A percentile compares a stretch with the other conserved stretches of the same genome.
Conservation (phyloP, 1,284 basidiomycete genomes). For the Cryptococcus amylolentus region DNA sequence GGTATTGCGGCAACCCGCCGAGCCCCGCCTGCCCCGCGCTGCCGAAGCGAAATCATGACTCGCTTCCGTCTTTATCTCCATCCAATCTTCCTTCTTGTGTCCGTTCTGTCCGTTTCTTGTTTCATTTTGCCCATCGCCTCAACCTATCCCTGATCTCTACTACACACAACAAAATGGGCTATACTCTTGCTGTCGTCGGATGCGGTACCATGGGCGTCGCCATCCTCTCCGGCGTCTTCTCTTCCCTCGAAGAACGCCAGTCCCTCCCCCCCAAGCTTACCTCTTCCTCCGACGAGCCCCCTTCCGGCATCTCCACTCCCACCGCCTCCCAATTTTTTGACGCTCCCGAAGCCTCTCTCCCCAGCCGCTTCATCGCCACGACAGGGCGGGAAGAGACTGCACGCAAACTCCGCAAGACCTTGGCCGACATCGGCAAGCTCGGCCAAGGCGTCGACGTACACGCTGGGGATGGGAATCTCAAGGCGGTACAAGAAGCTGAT, state of each 20-base stretch:
- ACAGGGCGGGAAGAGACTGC: slow-evolving; percentile 78
- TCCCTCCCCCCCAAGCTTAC: slow-evolving; percentile 15
- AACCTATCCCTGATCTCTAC: neutral
- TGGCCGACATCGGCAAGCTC: slow-evolving; percentile 56
- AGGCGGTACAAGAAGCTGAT: slow-evolving; percentile 69
- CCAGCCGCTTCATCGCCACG: slow-evolving; percentile 82
- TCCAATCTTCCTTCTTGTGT: too few species aligned
- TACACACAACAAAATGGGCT: slow-evolving; percentile 48
- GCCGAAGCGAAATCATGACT: too few species aligned
- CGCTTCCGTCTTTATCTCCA: too few species aligned
- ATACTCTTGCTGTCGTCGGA: slow-evolving; percentile 54
- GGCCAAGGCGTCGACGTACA: slow-evolving; percentile 67
- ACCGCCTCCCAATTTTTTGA: slow-evolving; percentile 48
- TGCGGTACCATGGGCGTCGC: slow-evolving; percentile 99
- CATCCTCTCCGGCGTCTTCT: slow-evolving; percentile 68
- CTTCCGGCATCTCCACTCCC: slow-evolving; percentile 76
- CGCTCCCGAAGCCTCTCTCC: slow-evolving; percentile 63
- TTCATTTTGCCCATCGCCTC: too few species aligned
- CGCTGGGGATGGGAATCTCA: slow-evolving; percentile 64
- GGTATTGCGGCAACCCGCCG: too few species aligned
- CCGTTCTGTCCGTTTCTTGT: too few species aligned
- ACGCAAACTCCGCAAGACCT: slow-evolving; percentile 64
- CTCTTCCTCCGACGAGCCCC: slow-evolving; percentile 60
- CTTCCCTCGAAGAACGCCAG: slow-evolving; percentile 43
- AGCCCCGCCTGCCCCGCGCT: too few species aligned